Evolutionary conservation across 2,329 filamentous ascomycete species (phyloP).

Genomic region (Fusarium pininemorale): DNA sequence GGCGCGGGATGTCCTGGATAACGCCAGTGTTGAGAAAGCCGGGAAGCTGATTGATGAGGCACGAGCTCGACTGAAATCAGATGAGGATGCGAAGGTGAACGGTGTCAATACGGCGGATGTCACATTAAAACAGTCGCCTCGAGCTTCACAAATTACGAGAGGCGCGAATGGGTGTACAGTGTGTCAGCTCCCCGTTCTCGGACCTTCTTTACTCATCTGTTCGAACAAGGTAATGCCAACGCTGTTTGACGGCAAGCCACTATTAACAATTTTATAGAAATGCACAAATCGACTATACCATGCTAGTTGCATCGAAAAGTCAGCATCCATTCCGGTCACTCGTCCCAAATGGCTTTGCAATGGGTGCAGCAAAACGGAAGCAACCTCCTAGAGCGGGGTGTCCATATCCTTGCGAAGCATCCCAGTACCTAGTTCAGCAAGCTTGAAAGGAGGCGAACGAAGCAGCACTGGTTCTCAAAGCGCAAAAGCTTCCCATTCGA

Average conservation of each 20-base stretch:
- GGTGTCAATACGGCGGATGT: constrained; percentile 21
- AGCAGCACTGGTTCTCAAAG: background rate
- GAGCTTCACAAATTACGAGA: constrained; percentile 51
- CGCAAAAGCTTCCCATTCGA: constrained; percentile 1
- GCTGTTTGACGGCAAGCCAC: background rate
- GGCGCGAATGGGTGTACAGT: constrained; percentile 57
- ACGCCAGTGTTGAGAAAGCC: constrained; percentile 55
- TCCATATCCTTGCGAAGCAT: constrained; percentile 18
- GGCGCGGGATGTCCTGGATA: constrained; percentile 57
- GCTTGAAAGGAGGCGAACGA: background rate
- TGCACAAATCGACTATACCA: constrained; percentile 60
- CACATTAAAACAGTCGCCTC: constrained; percentile 43
- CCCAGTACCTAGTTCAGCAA: background rate
- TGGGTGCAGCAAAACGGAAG: constrained; percentile 45
- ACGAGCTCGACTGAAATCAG: constrained; percentile 42
- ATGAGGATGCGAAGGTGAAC: constrained; percentile 8
- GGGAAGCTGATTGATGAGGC: constrained; percentile 55
- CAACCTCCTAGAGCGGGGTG: constrained; percentile 42
- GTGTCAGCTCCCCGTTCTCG: constrained; percentile 59
- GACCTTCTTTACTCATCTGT: constrained; percentile 59
- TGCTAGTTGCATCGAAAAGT: constrained; percentile 53
- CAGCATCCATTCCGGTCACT: constrained; percentile 49
- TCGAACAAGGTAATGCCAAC: constrained; percentile 56
- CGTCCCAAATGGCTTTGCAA: constrained; percentile 57
- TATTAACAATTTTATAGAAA: constrained; percentile 45